phyloP scores from a whole-genome alignment of 371 early-diverging fungal species.

The Mucor indicus region DNA sequence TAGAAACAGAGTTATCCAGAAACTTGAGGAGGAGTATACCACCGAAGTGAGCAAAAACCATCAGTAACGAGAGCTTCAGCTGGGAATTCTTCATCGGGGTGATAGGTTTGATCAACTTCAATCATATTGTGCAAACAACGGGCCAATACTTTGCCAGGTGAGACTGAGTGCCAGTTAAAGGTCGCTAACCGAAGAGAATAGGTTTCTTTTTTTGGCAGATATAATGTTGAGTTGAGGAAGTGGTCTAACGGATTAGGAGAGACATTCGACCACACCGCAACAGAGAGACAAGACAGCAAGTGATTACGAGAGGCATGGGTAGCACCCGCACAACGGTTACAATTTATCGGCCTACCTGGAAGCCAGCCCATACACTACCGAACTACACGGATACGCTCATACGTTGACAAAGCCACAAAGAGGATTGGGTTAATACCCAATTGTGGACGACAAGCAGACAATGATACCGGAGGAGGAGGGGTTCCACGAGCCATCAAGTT shows the following conservation, averaged over 20 bases:
- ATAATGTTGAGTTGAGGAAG: not conserved
- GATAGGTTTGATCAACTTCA: too few relatives aligned
- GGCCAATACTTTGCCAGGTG: too few relatives aligned
- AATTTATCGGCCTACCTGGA: not conserved
- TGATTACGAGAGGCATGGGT: not conserved
- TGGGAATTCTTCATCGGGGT: too few relatives aligned
- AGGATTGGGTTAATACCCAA: not conserved
- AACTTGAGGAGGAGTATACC: too few relatives aligned
- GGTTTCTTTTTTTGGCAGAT: not conserved
- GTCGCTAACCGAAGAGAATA: too few relatives aligned
- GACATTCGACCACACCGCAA: not conserved
- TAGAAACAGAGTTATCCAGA: too few relatives aligned
- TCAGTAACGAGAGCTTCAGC: too few relatives aligned
- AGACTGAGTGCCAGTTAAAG: too few relatives aligned
- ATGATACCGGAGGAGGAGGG: not conserved
- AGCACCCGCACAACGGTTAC: not conserved
- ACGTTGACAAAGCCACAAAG: not conserved
- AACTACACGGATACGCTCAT: not conserved
- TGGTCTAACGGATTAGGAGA: not conserved
- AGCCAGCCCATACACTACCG: slow-evolving; percentile 17
- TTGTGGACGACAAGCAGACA: not conserved
- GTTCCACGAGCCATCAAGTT: not conserved
- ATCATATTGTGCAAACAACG: too few relatives aligned
- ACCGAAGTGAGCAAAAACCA: too few relatives aligned
- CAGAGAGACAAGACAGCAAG: not conserved